phyloP scores from a whole-genome alignment of 2,329 filamentous ascomycete genomes.

The Elsinoe necatrix region DNA sequence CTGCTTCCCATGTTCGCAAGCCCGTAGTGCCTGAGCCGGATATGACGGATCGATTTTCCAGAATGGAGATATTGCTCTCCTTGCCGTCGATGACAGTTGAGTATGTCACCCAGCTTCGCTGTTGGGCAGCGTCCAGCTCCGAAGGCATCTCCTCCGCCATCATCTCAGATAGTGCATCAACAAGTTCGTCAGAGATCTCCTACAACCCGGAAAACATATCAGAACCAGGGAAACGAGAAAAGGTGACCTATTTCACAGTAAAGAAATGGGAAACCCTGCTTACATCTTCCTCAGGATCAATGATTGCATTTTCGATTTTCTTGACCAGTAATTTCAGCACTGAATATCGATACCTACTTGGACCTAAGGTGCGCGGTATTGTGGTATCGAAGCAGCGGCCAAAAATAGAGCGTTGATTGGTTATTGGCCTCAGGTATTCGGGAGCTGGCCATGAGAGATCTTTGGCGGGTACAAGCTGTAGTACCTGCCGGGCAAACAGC shows the following conservation, averaged over 20 bases:
- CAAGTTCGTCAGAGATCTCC: constrained; percentile 77
- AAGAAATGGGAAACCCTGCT: constrained; percentile 31
- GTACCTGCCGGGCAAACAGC: constrained; percentile 63
- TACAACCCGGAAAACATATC: constrained; percentile 34
- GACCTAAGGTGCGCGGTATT: constrained; percentile 50
- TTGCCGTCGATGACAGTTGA: constrained; percentile 17
- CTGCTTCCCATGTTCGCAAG: constrained; percentile 72
- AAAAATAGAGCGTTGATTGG: constrained; percentile 60
- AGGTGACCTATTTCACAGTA: constrained; percentile 15
- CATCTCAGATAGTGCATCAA: constrained; percentile 57
- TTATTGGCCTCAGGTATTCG: constrained; percentile 48
- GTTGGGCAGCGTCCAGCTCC: constrained; percentile 58
- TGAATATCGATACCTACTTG: constrained; percentile 59
- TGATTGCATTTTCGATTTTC: constrained; percentile 64
- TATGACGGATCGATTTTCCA: constrained; percentile 62
- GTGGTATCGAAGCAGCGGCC: constrained; percentile 56
- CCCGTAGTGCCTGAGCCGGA: constrained; percentile 66
- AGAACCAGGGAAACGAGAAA: constrained; percentile 22
- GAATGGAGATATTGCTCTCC: constrained; percentile 46
- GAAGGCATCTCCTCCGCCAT: constrained; percentile 56
- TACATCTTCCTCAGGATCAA: constrained; percentile 83
- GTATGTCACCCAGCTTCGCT: constrained; percentile 70
- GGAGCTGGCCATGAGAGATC: constrained; percentile 56
- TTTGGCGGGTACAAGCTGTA: constrained; percentile 60
- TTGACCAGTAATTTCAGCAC: constrained; percentile 65